Evolutionary conservation across 192 early-diverging fungal genomes (phyloP), one percentile per base, ranked within the genome.

Genomic region (Linnemannia schmuckeri): DNA sequence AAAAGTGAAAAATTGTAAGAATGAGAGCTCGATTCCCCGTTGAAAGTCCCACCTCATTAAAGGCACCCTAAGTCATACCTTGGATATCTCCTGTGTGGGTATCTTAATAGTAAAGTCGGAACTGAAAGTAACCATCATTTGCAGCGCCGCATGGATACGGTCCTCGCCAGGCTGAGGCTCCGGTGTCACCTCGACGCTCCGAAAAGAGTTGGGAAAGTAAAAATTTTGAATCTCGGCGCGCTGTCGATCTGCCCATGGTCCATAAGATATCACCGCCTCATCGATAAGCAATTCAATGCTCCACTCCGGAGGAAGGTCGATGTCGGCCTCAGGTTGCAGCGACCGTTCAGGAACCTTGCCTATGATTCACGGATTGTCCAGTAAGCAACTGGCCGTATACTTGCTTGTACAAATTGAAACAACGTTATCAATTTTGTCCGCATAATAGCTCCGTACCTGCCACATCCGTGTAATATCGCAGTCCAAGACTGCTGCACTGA

Each of bases 181-280:
- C 20, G 87, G 86, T 13, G 95, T 95, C 49, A 79, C 88, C 12
- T 77, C 71, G 40, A 77, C 69, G 27, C 89, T 90, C 13, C 95
- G 92, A 75, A 93, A 93, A 0, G 94, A 73, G n/a, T 90, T 89
- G 15, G 96, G 96, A 75, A 94, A 97, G 66, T 95, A 95, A 82
- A 93, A 96, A 57, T 89, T 90, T 73, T 97, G 95, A 24, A 96
- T 89, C 52, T 90, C 55, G 17, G 88, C 63, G 41, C 95, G 88
- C 74, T 97, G 96, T 35, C 94, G 90, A 83, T 96, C 94, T 18
- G 95, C 91, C 96, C 96, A 97, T 22, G 96, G 96, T 3, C 96
- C 96, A 75, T 97, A 97, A 54, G 94, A 90, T 1, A 96, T 73
- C 9, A 90, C 88, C 8, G 89, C 94, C 80, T 94, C 91, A 41